Evolutionary conservation across 2,329 filamentous ascomycete genomes (phyloP).

Genomic region (Paramyrothecium roridum): DNA sequence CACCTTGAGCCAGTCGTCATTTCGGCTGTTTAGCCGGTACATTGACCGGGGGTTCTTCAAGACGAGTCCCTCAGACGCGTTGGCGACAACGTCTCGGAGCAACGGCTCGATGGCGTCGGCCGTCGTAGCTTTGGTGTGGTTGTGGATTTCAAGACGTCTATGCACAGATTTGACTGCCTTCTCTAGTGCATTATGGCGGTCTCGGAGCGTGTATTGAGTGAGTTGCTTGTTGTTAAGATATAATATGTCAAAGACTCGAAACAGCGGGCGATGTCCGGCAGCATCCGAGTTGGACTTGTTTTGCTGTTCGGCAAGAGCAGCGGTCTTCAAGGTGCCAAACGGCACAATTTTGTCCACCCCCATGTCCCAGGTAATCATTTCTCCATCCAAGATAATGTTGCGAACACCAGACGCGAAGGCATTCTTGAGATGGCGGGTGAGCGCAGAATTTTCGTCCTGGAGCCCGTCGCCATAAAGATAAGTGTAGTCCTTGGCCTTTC

Average conservation of each 20-base stretch:
- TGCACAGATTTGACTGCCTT: conserved; percentile 66
- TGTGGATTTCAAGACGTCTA: conserved; percentile 80
- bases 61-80: conserved; percentile 85
- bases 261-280: conserved; percentile 62
- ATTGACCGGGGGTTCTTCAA: conserved; percentile 88
- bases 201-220: conserved; percentile 77
- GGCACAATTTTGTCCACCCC: conserved; percentile 78
- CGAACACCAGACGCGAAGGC: conserved; percentile 76
- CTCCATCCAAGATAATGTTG: conserved; percentile 89
- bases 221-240: conserved; percentile 80
- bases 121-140: conserved; percentile 62
- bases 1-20: conserved; percentile 97
- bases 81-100: conserved; percentile 79
- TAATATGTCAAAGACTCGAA: conserved; percentile 86
- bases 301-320: conserved; percentile 74
- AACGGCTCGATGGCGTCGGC: conserved; percentile 73
- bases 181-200: conserved; percentile 73
- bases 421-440: conserved; percentile 75
- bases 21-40: conserved; percentile 84
- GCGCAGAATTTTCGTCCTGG: conserved; percentile 68
- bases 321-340: conserved; percentile 92
- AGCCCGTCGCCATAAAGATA: conserved; percentile 84
- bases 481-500: conserved; percentile 94
- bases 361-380: conserved; percentile 99
- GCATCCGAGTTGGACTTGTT: conserved; percentile 52